Base-by-base conservation (phyloP, 306 rosid genomes). In the Sicyos baderoa region DNA sequence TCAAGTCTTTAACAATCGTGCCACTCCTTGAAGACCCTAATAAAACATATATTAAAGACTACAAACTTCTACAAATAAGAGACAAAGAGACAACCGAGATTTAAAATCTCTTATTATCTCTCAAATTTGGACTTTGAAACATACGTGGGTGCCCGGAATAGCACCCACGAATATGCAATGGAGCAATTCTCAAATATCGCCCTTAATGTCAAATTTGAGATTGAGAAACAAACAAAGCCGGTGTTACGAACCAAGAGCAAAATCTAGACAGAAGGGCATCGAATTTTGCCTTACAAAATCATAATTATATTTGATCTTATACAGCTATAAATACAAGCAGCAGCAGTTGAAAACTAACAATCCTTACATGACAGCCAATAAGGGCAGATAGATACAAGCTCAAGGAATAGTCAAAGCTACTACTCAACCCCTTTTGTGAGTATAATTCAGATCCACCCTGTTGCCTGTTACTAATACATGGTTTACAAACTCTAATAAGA, bases 401-500 rank as follows among this genome's bases (percentile, higher is more conserved):
- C 32, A 4, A 45, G 22, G 32, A 23, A 66, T 66, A 18, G 5
- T 48, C 42, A 22, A 22, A 47, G 5, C 42, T 35, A 14, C n/a
- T 14, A 44, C 15, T 35, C 11, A 66, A 29, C 2, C 21, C 40
- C 65, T 27, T 27, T 0, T 3, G 17, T 59, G 16, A 59, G 32
- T 23, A 13, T 25, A 59, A 59, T 59, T 15, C 12, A 59, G 32
- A 59, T 27, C 44, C 45, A 15, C 10, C 44, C 21, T 3, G 10
- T 66, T 66, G 21, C 22, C 42, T 47, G 21, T 47, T 66, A 66
- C 70, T 44, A 9, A 65, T 55, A 66, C 7, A 47, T 47, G 42
- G 71, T 48, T 47, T 66, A 66, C 71, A 66, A 22, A 66, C 55
- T 21, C 71, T 66, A 65, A 44, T 66, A 45, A 14, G 27, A 49